phyloP scores from a whole-genome alignment of 2,329 filamentous ascomycete species.

The Fusarium xylarioides region DNA sequence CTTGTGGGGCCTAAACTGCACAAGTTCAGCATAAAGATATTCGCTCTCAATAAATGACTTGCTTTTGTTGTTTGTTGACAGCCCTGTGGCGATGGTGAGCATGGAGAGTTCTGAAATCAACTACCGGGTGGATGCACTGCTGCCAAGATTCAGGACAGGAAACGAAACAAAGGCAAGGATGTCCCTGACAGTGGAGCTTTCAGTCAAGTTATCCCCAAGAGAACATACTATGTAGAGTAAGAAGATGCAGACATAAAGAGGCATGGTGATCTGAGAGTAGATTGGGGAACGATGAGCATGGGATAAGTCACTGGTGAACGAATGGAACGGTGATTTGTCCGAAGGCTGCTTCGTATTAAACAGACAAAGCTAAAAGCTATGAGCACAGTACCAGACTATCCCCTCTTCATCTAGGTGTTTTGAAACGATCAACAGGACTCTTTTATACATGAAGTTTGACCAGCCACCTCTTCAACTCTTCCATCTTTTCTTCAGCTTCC shows the following conservation, averaged over 20 bases:
- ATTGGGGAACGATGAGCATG: too few species aligned
- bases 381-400: conserved; percentile 28
- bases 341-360: conserved; percentile 19
- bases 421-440: conserved; percentile 24
- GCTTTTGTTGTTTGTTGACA: too few species aligned
- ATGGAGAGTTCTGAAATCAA: background rate
- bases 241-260: too few species aligned
- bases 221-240: too few species aligned
- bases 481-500: background rate
- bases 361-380: conserved; percentile 25
- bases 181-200: background rate
- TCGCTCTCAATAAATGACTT: too few species aligned
- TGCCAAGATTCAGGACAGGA: background rate
- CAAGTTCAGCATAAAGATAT: accelerated
- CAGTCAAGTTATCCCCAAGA: too few species aligned
- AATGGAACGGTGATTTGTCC: background rate
- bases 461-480: conserved; percentile 6
- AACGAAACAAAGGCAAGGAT: background rate
- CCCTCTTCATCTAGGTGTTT: conserved; percentile 16
- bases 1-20: too few species aligned
- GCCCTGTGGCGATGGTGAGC: background rate
- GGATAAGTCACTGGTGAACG: background rate
- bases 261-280: too few species aligned
- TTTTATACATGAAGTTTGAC: conserved; percentile 17
- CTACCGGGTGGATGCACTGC: background rate